These are phyloP conservation scores for Fusarium paranaense DNA, from an alignment of 2,329 filamentous ascomycete genomes.

Conservation along the genomic window DNA sequence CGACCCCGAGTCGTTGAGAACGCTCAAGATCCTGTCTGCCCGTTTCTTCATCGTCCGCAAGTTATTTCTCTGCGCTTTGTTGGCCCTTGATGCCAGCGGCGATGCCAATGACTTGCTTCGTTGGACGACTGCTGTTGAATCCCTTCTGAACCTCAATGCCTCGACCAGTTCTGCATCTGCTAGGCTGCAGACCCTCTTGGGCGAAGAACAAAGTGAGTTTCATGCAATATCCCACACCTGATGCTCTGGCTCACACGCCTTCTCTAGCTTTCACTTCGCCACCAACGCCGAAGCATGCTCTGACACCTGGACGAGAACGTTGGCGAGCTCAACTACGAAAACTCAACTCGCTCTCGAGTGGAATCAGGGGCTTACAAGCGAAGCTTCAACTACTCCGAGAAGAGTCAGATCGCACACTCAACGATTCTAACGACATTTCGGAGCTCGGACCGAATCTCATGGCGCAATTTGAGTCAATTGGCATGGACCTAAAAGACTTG, in stretches of 20 bases:
- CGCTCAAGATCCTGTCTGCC: slow-evolving; percentile 83
- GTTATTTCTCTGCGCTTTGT: slow-evolving; percentile 86
- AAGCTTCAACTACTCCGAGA: slow-evolving; percentile 94
- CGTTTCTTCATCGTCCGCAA: slow-evolving; percentile 85
- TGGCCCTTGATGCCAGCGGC: slow-evolving; percentile 87
- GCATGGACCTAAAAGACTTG: slow-evolving; percentile 83
- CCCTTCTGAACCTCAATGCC: slow-evolving; percentile 74
- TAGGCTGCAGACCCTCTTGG: slow-evolving; percentile 75
- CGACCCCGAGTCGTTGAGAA: slow-evolving; percentile 81
- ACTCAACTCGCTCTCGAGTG: slow-evolving; percentile 87
- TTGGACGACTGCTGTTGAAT: slow-evolving; percentile 83
- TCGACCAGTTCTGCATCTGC: slow-evolving; percentile 72
- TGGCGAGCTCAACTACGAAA: slow-evolving; percentile 90
- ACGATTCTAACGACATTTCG: slow-evolving; percentile 77
- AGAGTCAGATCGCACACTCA: slow-evolving; percentile 83
- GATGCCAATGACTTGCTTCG: slow-evolving; percentile 80
- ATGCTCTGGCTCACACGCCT: slow-evolving; percentile 18
- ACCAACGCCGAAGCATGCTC: slow-evolving; percentile 67
- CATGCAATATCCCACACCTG: not conserved
- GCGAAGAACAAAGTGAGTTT: slow-evolving; percentile 81
- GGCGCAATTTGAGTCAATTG: slow-evolving; percentile 94
- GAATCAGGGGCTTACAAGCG: slow-evolving; percentile 90
- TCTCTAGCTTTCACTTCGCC: slow-evolving; percentile 63
- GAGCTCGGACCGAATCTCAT: slow-evolving; percentile 84
- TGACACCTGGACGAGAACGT: slow-evolving; percentile 82